Evolutionary conservation across 805 yeast species (phyloP), one percentile per base, ranked within the genome.

Genomic region (Candida arabinofermentans): DNA sequence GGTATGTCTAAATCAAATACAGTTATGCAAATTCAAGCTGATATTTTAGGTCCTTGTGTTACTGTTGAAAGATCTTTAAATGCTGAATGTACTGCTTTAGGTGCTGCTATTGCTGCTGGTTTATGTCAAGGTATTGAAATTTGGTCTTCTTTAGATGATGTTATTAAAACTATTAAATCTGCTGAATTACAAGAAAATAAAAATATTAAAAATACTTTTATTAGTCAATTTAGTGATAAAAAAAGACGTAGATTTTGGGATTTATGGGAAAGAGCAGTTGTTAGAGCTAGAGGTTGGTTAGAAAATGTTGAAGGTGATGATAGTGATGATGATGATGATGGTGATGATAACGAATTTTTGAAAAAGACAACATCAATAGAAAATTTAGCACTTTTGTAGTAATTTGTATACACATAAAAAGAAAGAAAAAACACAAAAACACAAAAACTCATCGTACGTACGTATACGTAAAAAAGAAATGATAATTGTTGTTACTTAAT

Each of bases 31-130:
- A 87, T 90, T 49, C 97, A 90, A 66, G 85, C 96, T 7, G 95
- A 90, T 61, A 82, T 90, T 47, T 71, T 88, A 51, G 97, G 97
- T 3, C 91, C 93, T 1, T 79, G 89, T 65, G 86, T 83, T 29
- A 79, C 81, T 22, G 91, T 90, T 33, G 76, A 78, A 52, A 74
- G 96, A 54, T 89, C 96, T 2, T 75, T 79, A 24, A 85, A 83
- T 61, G 70, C 87, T 27, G 98, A 90, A 65, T 88, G 96, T 59
- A 90, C 97, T 5, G 96, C 97, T 0, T 73, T 90, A 48, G 98
- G 98, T 23, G 96, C 96, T 7, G 96, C 97, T 4, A 85, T 91
- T 51, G 96, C 96, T 23, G 96, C 98, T 3, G 96, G 96, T 10
- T 68, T 89, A 55, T 68, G 77, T 13, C 67, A 79, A 12, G 64